Base-by-base conservation (phyloP, 257 asterid species). In the Solanum acaule region DNA sequence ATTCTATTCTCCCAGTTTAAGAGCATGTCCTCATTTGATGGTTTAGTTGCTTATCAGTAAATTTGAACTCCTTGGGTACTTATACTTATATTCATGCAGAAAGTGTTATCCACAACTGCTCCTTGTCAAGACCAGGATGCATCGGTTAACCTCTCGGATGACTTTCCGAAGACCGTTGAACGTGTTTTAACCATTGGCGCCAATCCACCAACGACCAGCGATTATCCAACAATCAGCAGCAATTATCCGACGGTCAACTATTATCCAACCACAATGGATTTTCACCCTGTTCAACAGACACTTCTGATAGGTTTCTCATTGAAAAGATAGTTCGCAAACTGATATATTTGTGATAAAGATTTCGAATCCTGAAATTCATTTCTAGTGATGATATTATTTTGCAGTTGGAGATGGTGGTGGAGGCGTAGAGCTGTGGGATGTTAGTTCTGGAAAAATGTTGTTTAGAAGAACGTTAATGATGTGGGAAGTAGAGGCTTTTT, bases 231-330 rank as follows among this genome's bases (percentile, higher is more conserved):
- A 23, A 67, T 27, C 73, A 67, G 73, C 2, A 67, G 73, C 20
- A 67, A 12, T 67, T 67, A 25, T 67, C 73, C 35, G 8, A 25
- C 34, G 5, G 34, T 67, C 73, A 67, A 67, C 84, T 92, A 91
- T 61, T 56, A 91, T 52, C 91, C 91, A 44, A 93, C 93, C 68
- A 89, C 91, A 93, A 94, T 95, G 95, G 97, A 92, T 85, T 94
- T 95, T 91, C 96, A 95, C 87, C 98, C 98, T 87, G 88, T 88
- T 88, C 91, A 91, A 37, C 95, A 94, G 88, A 92, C 93, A 73
- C 87, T 94, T 89, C 90, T 95, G 31, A 87, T 94, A 94, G 98
- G 98, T 95, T 90, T 85, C 77, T 81, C 38, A 83, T 76, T 65
- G 29, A 31, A 49, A 61, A 71, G 56, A 22, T 49, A 84, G 11